A percentile compares a stretch with the other conserved stretches of the same genome.
These are phyloP conservation scores for Meredithiella fracta DNA, from an alignment of 2,329 filamentous ascomycete genomes.

Conservation along the genomic window DNA sequence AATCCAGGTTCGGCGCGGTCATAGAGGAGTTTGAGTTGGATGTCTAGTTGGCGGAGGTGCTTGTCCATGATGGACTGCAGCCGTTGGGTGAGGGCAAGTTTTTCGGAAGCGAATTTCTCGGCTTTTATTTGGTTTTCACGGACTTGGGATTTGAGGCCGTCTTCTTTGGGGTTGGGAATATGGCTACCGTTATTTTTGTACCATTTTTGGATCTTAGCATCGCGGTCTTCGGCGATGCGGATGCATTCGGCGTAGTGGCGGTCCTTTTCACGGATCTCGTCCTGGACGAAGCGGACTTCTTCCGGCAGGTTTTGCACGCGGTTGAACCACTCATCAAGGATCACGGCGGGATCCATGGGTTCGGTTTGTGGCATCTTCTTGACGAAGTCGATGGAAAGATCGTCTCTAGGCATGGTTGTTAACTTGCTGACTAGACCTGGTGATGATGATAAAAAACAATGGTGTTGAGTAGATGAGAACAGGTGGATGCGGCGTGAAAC, in stretches of 20 bases:
- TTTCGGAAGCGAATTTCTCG: slow-evolving; percentile 57
- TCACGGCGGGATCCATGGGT: slow-evolving; percentile 46
- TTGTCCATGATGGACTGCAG: slow-evolving; percentile 43
- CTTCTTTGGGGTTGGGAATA: slow-evolving; percentile 59
- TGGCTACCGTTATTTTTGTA: slow-evolving; percentile 63
- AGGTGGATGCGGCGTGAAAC: too few species aligned
- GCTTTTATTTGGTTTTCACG: slow-evolving; percentile 51
- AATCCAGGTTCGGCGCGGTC: slow-evolving; percentile 46
- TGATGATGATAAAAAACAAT: background rate
- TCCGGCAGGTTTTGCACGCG: slow-evolving; percentile 63
- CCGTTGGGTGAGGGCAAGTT: slow-evolving; percentile 53
- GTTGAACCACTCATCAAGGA: slow-evolving; percentile 65
- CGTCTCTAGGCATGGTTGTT: slow-evolving; percentile 58
- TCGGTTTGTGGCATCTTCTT: slow-evolving; percentile 48
- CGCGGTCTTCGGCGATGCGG: slow-evolving; percentile 52
- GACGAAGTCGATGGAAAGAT: slow-evolving; percentile 53
- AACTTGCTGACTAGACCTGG: slow-evolving; percentile 22
- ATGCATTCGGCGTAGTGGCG: slow-evolving; percentile 52
- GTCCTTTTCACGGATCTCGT: slow-evolving; percentile 71
- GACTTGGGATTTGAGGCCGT: slow-evolving; percentile 47
- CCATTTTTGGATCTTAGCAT: slow-evolving; percentile 63
- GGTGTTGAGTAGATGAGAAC: background rate
- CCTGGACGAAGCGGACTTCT: slow-evolving; percentile 67
- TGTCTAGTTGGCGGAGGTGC: slow-evolving; percentile 45
- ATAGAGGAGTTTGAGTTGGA: slow-evolving; percentile 44